Evolutionary conservation across 202 grass and related monocot genomes (phyloP).

Genomic region (Hordeum pubiflorum): DNA sequence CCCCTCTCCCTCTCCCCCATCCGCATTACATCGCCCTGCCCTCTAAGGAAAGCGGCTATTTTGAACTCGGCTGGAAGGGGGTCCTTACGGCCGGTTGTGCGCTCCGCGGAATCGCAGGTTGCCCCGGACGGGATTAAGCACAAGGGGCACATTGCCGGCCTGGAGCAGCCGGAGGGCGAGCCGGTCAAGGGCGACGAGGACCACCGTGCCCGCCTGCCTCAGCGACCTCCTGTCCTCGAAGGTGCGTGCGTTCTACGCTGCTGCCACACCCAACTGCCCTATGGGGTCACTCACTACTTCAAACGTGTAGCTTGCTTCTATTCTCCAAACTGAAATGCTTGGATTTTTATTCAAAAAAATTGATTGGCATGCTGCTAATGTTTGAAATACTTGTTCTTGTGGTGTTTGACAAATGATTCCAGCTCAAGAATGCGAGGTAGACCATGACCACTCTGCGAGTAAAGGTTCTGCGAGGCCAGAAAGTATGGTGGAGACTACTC

Average conservation of each 20-base stretch:
- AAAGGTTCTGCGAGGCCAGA: background rate
- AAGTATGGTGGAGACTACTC: background rate
- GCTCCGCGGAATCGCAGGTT: constrained; percentile 25
- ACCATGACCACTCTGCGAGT: background rate
- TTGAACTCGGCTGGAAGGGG: background rate
- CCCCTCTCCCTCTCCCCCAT: no score
- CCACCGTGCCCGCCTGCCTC: background rate
- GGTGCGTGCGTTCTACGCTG: constrained; percentile 1
- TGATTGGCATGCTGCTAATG: background rate
- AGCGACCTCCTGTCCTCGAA: background rate
- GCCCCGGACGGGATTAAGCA: constrained; percentile 25
- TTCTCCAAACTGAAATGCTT: background rate
- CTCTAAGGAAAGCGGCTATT: background rate
- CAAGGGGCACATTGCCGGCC: constrained; percentile 29
- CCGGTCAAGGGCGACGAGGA: background rate
- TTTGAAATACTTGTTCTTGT: background rate
- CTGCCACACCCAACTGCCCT: background rate
- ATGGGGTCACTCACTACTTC: background rate
- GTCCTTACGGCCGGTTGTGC: background rate
- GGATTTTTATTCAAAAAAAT: no score
- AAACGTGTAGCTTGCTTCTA: background rate
- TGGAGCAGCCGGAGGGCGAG: background rate
- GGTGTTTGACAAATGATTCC: background rate
- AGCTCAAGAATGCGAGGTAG: constrained; percentile 20
- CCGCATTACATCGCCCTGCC: constrained; percentile 19